Evolutionary conservation across 1,139 yeast genomes (phyloP).

Genomic region (Yamadazyma oceani): DNA sequence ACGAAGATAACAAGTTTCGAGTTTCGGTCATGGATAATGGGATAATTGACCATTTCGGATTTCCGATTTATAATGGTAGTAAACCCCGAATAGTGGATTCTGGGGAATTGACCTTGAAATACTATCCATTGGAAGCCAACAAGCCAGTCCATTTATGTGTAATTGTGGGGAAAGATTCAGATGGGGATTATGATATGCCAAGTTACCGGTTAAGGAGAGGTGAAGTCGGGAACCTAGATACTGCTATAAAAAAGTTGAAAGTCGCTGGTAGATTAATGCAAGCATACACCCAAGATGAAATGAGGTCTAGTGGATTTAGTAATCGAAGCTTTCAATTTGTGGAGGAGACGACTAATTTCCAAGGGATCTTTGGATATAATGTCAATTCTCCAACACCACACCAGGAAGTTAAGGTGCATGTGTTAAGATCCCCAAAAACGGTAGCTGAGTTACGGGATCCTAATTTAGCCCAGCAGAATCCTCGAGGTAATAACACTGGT

Average conservation of each 20-base stretch:
- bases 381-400: constrained; percentile 44
- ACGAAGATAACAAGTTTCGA: constrained; percentile 47
- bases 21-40: constrained; percentile 29
- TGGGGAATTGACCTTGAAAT: constrained; percentile 39
- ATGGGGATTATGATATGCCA: constrained; percentile 73
- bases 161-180: constrained; percentile 76
- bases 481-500: constrained; percentile 69
- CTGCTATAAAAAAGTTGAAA: constrained; percentile 77
- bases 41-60: constrained; percentile 28
- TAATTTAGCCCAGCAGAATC: constrained; percentile 84
- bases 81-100: constrained; percentile 24
- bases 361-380: constrained; percentile 38
- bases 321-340: constrained; percentile 75
- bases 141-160: constrained; percentile 83
- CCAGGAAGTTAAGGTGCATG: constrained; percentile 72
- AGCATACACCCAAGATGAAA: constrained; percentile 90
- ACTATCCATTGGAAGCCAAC: constrained; percentile 60
- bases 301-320: constrained; percentile 78
- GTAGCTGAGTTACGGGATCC: constrained; percentile 74
- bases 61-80: constrained; percentile 22
- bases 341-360: constrained; percentile 52
- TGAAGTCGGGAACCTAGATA: constrained; percentile 69
- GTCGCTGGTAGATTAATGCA: constrained; percentile 90
- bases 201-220: constrained; percentile 46
- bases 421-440: constrained; percentile 64